phyloP scores from a whole-genome alignment of 1,284 basidiomycete genomes.

The Ganoderma resinaceum region DNA sequence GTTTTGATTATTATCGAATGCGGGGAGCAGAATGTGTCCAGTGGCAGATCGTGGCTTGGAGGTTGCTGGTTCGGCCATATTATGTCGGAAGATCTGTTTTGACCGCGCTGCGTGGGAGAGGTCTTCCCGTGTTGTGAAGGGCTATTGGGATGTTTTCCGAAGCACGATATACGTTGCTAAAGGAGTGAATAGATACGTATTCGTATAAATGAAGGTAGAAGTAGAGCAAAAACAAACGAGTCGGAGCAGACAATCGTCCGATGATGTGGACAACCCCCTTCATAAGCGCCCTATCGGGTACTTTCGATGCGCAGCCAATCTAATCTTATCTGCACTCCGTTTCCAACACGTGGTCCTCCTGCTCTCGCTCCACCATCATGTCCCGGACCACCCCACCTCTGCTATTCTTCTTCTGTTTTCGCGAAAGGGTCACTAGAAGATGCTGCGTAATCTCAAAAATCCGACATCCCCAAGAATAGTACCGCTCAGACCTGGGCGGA shows the following conservation, averaged over 20 bases:
- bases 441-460: too few relatives aligned
- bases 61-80: not conserved
- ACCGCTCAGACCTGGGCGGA: too few relatives aligned
- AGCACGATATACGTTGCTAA: not conserved
- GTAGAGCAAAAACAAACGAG: not conserved
- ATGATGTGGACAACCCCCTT: not conserved
- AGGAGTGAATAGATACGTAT: not conserved
- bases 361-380: too few relatives aligned
- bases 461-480: too few relatives aligned
- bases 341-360: too few relatives aligned
- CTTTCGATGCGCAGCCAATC: not conserved
- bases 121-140: not conserved
- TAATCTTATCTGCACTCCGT: not conserved
- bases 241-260: not conserved
- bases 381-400: too few relatives aligned
- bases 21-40: constrained; percentile 26
- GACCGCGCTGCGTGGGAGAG: not conserved
- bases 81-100: not conserved
- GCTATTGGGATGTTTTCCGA: too few relatives aligned
- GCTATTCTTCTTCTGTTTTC: too few relatives aligned
- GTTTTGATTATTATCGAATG: constrained; percentile 18
- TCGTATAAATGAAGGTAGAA: not conserved
- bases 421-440: too few relatives aligned
- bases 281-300: not conserved
- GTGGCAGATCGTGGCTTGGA: constrained; percentile 21